A percentile compares a stretch with the other conserved stretches of the same genome.
Evolutionary conservation across 768 basidiomycete genomes (phyloP).

Genomic region (Leucosporidium creatinivorum): DNA sequence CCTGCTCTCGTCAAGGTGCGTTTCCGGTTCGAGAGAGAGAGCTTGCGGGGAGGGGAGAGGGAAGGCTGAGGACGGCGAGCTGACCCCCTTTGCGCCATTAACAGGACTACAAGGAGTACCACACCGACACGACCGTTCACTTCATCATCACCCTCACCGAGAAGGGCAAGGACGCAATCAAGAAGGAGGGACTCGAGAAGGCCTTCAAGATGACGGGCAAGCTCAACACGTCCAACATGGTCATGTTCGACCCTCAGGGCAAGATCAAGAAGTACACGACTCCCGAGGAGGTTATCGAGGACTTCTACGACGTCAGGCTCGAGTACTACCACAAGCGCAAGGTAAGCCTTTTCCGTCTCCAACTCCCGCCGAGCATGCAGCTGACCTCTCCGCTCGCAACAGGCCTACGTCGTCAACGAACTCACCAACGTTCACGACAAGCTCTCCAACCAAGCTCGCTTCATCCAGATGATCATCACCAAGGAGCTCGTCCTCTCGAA

Average conservation of each 20-base stretch:
- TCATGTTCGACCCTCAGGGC: constrained; percentile 90
- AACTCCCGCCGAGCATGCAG: background rate
- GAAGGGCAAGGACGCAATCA: constrained; percentile 75
- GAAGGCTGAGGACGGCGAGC: too few relatives aligned
- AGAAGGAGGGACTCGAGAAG: constrained; percentile 78
- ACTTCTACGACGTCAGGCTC: constrained; percentile 82
- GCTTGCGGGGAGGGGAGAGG: too few relatives aligned
- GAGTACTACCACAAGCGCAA: constrained; percentile 94
- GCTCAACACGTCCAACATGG: constrained; percentile 92
- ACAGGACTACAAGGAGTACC: constrained; percentile 95
- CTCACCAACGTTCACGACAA: constrained; percentile 73
- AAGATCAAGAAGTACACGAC: constrained; percentile 89
- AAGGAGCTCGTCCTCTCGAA: constrained; percentile 73
- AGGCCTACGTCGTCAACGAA: constrained; percentile 81
- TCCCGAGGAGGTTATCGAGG: constrained; percentile 84
- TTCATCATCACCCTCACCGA: constrained; percentile 74
- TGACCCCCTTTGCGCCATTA: background rate
- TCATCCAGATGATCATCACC: constrained; percentile 90
- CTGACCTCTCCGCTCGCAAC: constrained; percentile 5
- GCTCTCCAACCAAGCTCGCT: constrained; percentile 88
- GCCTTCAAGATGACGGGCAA: constrained; percentile 83
- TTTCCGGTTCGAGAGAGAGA: background rate
- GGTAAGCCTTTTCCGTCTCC: constrained; percentile 46
- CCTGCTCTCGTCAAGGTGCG: constrained; percentile 69
- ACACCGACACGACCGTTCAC: constrained; percentile 84